These are phyloP conservation scores for Stevia rebaudiana DNA, from an alignment of 140 eudicot species.

Conservation along the genomic window DNA sequence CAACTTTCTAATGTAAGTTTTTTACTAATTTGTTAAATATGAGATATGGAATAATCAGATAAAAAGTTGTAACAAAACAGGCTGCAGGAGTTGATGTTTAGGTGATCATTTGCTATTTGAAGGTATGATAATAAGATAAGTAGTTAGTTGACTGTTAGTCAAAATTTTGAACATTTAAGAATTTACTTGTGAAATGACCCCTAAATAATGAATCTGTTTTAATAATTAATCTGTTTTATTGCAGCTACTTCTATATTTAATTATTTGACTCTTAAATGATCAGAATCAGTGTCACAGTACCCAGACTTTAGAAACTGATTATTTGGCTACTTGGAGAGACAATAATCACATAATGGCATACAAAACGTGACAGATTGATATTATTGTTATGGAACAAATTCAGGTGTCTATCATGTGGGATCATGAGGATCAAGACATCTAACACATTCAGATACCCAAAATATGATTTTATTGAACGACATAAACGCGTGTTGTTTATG, in stretches of 20 bases:
- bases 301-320: background rate
- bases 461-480: no score
- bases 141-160: background rate
- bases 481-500: no score
- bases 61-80: background rate
- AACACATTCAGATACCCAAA: no score
- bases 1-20: conserved; percentile 7
- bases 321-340: background rate
- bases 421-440: no score
- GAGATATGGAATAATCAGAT: background rate
- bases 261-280: background rate
- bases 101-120: background rate
- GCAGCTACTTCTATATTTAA: background rate
- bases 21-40: background rate
- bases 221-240: background rate
- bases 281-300: background rate
- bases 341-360: background rate
- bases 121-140: background rate
- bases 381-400: no score
- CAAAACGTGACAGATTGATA: no score
- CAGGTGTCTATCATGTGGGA: no score
- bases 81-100: background rate
- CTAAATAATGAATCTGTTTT: background rate
- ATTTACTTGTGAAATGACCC: background rate
- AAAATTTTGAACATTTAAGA: background rate